These are phyloP conservation scores for Silene conica DNA, from an alignment of 148 eudicot species.

Conservation along the genomic window DNA sequence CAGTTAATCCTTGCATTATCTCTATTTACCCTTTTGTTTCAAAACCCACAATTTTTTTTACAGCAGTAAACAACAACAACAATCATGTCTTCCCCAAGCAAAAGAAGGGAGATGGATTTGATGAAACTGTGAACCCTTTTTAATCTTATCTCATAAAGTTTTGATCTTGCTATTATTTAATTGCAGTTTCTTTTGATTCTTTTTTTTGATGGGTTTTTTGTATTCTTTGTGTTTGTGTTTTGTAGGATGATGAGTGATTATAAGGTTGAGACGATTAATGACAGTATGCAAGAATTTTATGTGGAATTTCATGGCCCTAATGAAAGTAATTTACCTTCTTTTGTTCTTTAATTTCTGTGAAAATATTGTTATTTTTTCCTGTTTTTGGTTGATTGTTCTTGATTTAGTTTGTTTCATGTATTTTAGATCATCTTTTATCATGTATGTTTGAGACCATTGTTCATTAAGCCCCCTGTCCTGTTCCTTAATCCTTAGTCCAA, in stretches of 20 bases:
- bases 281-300: conserved; percentile 88
- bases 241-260: conserved; percentile 97
- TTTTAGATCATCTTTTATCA: not conserved
- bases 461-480: too few relatives aligned
- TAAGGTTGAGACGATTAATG: conserved; percentile 94
- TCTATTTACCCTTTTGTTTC: conserved; percentile 3
- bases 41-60: conserved; percentile 12
- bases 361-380: not conserved
- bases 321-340: conserved; percentile 50
- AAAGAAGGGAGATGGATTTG: conserved; percentile 93
- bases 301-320: conserved; percentile 85
- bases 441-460: too few relatives aligned
- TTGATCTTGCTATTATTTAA: not conserved
- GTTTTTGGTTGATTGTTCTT: conserved; percentile 10
- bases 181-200: not conserved
- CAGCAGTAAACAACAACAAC: conserved; percentile 31
- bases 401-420: conserved; percentile 11
- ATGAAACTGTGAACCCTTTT: conserved; percentile 70
- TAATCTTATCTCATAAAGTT: not conserved
- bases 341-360: not conserved
- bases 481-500: too few relatives aligned
- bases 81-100: conserved; percentile 96
- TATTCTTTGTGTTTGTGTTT: conserved; percentile 3
- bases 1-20: not conserved
- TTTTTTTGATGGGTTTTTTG: conserved; percentile 15